A percentile compares a stretch with the other conserved stretches of the same genome.
These are phyloP conservation scores for Xerocomus spinulosus DNA, from an alignment of 768 basidiomycete species.

Conservation along the genomic window DNA sequence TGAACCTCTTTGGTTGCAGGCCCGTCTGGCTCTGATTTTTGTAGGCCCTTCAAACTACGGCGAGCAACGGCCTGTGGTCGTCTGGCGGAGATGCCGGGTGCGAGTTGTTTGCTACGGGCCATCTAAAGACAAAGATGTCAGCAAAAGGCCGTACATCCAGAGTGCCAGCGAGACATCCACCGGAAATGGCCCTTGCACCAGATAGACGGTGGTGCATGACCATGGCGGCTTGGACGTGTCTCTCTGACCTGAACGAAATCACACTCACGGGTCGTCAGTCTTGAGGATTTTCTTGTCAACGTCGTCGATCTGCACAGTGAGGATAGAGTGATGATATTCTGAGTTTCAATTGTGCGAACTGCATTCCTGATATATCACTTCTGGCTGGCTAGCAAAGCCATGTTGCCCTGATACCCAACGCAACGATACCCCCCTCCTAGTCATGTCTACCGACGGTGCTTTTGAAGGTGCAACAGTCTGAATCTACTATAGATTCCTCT, in stretches of 20 bases:
- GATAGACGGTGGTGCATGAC: neutral
- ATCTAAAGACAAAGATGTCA: constrained; percentile 46
- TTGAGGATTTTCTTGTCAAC: constrained; percentile 39
- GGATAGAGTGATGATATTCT: constrained; percentile 14
- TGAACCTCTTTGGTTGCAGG: constrained; percentile 70
- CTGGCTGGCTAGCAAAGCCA: no score
- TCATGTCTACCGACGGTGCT: constrained; percentile 19
- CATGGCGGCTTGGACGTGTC: neutral
- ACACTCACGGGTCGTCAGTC: constrained; percentile 40
- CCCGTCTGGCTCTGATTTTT: constrained; percentile 67
- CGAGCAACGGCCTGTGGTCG: constrained; percentile 76
- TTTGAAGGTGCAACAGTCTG: constrained; percentile 22
- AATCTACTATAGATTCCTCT: neutral
- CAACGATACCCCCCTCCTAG: constrained; percentile 22
- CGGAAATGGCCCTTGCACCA: constrained; percentile 14
- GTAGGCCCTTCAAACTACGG: constrained; percentile 78
- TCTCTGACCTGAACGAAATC: constrained; percentile 17
- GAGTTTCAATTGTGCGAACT: constrained; percentile 26
- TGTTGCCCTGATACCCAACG: constrained; percentile 3
- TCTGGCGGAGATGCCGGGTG: constrained; percentile 75
- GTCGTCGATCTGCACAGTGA: constrained; percentile 23
- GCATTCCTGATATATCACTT: constrained; percentile 15
- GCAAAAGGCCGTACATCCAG: no score
- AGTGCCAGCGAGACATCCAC: constrained; percentile 34
- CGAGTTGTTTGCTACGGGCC: constrained; percentile 84